These are phyloP conservation scores for Penicillium soppii DNA, from an alignment of 495 filamentous ascomycete species.

Conservation along the genomic window DNA sequence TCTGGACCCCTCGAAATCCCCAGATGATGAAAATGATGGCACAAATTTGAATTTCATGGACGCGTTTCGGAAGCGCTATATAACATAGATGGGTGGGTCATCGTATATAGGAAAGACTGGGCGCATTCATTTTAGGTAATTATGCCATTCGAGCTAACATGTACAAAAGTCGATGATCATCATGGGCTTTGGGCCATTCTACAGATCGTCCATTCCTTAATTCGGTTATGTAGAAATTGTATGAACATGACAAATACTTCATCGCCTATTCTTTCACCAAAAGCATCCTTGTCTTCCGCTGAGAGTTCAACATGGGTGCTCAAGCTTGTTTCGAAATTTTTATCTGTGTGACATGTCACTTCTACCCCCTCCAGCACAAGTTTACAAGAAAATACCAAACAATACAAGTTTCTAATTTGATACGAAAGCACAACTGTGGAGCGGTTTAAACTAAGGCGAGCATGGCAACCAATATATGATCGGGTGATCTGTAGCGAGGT, in stretches of 20 bases:
- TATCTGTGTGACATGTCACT: neutral
- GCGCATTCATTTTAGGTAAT: too few species aligned
- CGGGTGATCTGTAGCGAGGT: neutral
- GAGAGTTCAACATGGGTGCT: neutral
- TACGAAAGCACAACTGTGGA: neutral
- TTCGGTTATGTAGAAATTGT: too few species aligned
- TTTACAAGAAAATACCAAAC: neutral
- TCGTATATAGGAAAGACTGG: neutral
- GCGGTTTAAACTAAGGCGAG: neutral
- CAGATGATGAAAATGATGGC: constrained; percentile 9
- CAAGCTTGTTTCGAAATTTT: neutral
- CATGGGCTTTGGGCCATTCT: too few species aligned
- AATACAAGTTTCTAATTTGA: too few species aligned
- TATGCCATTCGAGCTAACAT: too few species aligned
- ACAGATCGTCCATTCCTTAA: too few species aligned
- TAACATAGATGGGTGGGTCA: constrained; percentile 2
- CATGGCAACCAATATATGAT: neutral
- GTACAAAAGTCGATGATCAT: too few species aligned
- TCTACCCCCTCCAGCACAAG: neutral
- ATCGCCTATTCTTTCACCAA: too few species aligned
- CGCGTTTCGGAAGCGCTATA: constrained; percentile 17
- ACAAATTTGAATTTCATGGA: constrained; percentile 10
- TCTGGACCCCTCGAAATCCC: neutral
- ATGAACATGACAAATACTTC: too few species aligned
- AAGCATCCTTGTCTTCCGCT: too few species aligned